These are phyloP conservation scores for Pezizomycotina sp. DNA, from an alignment of 2,329 filamentous ascomycete genomes.

Conservation along the genomic window DNA sequence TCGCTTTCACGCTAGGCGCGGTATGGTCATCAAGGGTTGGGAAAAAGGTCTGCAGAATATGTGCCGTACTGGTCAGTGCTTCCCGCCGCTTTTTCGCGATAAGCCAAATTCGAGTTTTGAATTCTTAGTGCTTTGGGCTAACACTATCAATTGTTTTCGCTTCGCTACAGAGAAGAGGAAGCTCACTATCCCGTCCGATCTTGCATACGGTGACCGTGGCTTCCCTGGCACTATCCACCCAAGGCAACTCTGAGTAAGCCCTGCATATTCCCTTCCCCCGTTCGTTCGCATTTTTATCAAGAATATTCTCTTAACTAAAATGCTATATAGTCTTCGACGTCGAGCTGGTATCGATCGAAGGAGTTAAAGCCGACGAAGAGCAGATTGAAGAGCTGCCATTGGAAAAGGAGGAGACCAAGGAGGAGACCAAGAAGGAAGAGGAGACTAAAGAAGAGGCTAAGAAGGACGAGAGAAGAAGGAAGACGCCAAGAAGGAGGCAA, in stretches of 20 bases:
- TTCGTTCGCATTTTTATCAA: background rate
- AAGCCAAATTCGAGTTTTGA: too few relatives aligned
- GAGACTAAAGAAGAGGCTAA: too few relatives aligned
- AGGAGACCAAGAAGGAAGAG: too few relatives aligned
- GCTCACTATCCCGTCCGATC: constrained; percentile 9
- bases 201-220: constrained; percentile 8
- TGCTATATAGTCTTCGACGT: constrained; percentile 7
- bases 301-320: background rate
- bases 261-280: background rate
- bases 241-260: constrained; percentile 8
- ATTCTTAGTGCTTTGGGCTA: background rate
- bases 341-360: constrained; percentile 5
- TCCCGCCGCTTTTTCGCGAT: too few relatives aligned
- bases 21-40: constrained; percentile 9
- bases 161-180: constrained; percentile 8
- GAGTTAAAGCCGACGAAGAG: background rate
- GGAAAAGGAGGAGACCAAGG: background rate
- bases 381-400: background rate
- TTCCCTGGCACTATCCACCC: constrained; percentile 9
- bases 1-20: constrained; percentile 15
- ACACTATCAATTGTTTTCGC: constrained; percentile 1
- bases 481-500: too few relatives aligned
- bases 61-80: constrained; percentile 14
- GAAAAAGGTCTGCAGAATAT: constrained; percentile 9
- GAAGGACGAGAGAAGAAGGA: too few relatives aligned